phyloP scores from a whole-genome alignment of 192 early-diverging fungal species.

The Coemansia sp. region DNA sequence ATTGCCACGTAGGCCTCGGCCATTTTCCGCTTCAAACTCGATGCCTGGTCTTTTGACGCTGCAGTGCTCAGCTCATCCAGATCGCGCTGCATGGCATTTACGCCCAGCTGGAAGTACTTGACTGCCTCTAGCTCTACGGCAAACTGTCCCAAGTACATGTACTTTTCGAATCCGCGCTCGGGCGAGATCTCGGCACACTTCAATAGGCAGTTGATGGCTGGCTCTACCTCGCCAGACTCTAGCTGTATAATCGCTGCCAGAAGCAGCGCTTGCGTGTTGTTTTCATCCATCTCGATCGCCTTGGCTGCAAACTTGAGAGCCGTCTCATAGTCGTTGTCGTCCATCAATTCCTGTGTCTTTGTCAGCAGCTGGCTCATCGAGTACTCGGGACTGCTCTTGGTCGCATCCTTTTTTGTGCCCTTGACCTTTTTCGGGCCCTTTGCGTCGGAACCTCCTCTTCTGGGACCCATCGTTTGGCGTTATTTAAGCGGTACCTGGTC shows the following conservation, averaged over 20 bases:
- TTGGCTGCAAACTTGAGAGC: conserved; percentile 73
- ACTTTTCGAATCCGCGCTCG: conserved; percentile 73
- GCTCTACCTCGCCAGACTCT: conserved; percentile 71
- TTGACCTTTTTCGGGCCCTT: conserved; percentile 31
- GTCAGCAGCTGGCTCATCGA: conserved; percentile 65
- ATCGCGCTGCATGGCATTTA: conserved; percentile 68
- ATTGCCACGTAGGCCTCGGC: conserved; percentile 90
- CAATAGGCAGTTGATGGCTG: conserved; percentile 64
- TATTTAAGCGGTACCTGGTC: neutral
- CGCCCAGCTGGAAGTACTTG: conserved; percentile 71
- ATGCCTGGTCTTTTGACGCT: conserved; percentile 37
- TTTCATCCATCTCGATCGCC: conserved; percentile 66
- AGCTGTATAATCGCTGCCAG: conserved; percentile 76
- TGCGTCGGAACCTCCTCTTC: conserved; percentile 3
- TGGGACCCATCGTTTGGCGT: conserved; percentile 6
- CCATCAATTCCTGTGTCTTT: conserved; percentile 70
- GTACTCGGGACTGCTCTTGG: conserved; percentile 35
- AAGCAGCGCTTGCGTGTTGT: conserved; percentile 67
- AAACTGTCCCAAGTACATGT: conserved; percentile 88
- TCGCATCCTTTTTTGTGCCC: conserved; percentile 9
- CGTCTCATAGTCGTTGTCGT: conserved; percentile 74
- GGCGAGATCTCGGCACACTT: conserved; percentile 67
- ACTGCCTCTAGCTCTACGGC: conserved; percentile 70
- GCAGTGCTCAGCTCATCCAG: conserved; percentile 28
- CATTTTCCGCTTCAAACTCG: conserved; percentile 66